Evolutionary conservation across 2,329 filamentous ascomycete genomes (phyloP).

Genomic region (Hymenoscyphus fraxineus): DNA sequence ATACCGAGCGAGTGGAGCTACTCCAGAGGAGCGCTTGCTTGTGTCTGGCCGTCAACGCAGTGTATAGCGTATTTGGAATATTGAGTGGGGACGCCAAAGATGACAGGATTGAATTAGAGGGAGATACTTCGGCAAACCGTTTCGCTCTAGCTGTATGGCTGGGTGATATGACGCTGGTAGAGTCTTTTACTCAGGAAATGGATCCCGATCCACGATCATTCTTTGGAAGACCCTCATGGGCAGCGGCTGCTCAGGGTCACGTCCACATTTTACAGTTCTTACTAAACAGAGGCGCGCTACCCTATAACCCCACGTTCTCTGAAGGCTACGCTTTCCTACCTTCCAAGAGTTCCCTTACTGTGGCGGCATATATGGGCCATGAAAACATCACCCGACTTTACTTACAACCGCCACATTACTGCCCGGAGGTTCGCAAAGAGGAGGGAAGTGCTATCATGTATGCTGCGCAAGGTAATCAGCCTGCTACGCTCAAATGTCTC

Average conservation of each 20-base stretch:
- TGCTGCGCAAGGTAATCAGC: neutral
- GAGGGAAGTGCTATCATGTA: neutral
- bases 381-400: slow-evolving; percentile 2
- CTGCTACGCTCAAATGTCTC: neutral
- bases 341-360: neutral
- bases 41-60: slow-evolving; percentile 2
- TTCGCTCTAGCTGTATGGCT: neutral
- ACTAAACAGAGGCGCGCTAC: neutral
- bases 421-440: neutral
- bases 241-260: slow-evolving; percentile 3
- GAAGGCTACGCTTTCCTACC: neutral
- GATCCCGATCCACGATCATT: slow-evolving; percentile 2
- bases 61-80: neutral
- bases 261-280: neutral
- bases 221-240: slow-evolving; percentile 5
- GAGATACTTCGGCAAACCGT: neutral
- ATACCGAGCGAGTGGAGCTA: neutral
- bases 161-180: slow-evolving; percentile 2
- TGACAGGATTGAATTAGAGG: neutral
- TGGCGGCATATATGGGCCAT: slow-evolving; percentile 1
- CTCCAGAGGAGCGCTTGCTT: neutral
- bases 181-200: neutral
- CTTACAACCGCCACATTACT: neutral
- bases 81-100: neutral
- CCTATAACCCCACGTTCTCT: neutral